Base-by-base conservation (phyloP, 1,139 yeast genomes). In the Pichia sp. region DNA sequence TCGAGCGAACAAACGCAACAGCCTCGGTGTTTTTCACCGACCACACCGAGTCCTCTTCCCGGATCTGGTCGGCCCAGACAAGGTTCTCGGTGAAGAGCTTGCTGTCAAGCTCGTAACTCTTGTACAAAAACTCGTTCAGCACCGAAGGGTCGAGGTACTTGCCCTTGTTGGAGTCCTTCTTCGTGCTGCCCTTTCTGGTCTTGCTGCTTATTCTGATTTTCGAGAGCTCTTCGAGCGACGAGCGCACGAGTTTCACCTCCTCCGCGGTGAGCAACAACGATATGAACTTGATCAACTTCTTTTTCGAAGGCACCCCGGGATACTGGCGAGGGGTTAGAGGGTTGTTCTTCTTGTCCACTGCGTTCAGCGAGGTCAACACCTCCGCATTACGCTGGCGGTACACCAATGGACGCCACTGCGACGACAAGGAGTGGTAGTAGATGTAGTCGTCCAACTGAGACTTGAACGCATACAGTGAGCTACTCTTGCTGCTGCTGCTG, bases 341-440 rank as follows among this genome's bases (percentile, higher is more conserved):
- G 42, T 68, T 60, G 43, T 76, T 75, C 1, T 64, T 67, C 13
- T 72, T 69, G 57, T 77, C 79, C 59, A 78, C 76, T 54, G 83
- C 68, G 64, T 84, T 87, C 45, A 60, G 42, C 10, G 85, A 76
- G 55, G 81, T 67, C 43, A 84, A 72, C 54, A 67, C 70, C 57
- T 82, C 80, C 8, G 79, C 76, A 61, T 76, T 73, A 70, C 70
- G 73, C 29, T 71, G 70, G 62, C 79, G 73, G 61, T 78, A 78
- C 16, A 78, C 74, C 47, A 72, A 66, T 2, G 77, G 75, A 61
- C 70, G 74, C 56, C 74, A 59, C 29, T 64, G 62, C 50, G 65
- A 66, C 5, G 71, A 65, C 1, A 73, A 62, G 47, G 68, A 63
- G 54, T 64, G 63, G 61, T 61, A 71, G 47, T 65, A 61, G 26